Evolutionary conservation across 768 basidiomycete species (phyloP).

Genomic region (Fibroporia radiculosa): DNA sequence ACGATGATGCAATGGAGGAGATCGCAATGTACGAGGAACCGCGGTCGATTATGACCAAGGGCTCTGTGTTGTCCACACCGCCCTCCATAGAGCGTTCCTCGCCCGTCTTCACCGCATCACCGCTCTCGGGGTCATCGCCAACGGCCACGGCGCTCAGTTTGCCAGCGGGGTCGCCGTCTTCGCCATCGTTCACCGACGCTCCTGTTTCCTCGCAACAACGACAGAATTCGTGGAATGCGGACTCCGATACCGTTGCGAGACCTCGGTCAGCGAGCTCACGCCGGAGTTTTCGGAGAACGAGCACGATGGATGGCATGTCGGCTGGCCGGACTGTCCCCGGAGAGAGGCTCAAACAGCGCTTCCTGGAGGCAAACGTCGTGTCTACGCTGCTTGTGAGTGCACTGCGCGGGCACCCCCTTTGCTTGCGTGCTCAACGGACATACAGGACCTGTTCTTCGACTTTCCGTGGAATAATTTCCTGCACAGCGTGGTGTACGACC

Average conservation of each 20-base stretch:
- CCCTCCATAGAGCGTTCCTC: slow-evolving; percentile 13
- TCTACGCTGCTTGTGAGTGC: slow-evolving; percentile 68
- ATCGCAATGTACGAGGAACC: slow-evolving; percentile 70
- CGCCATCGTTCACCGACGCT: slow-evolving; percentile 15
- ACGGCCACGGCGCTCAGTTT: not conserved
- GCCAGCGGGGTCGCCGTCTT: slow-evolving; percentile 9
- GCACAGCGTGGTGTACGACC: slow-evolving; percentile 93
- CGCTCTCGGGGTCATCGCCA: not conserved
- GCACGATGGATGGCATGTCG: slow-evolving; percentile 21
- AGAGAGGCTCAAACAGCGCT: slow-evolving; percentile 71
- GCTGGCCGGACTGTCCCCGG: slow-evolving; percentile 51
- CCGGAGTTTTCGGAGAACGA: slow-evolving; percentile 44
- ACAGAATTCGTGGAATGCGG: slow-evolving; percentile 18
- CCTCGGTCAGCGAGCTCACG: slow-evolving; percentile 41
- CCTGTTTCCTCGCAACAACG: slow-evolving; percentile 16
- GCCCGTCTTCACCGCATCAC: slow-evolving; percentile 1
- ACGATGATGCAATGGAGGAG: slow-evolving; percentile 79
- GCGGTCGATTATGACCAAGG: slow-evolving; percentile 5
- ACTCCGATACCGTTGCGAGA: slow-evolving; percentile 24
- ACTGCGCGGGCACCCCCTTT: not conserved
- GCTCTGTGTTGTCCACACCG: slow-evolving; percentile 7
- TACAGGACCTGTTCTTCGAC: slow-evolving; percentile 88
- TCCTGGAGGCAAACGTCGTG: slow-evolving; percentile 68
- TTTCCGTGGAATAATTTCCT: slow-evolving; percentile 98
- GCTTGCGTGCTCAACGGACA: not conserved